A percentile compares a stretch with the other conserved stretches of the same genome.
Evolutionary conservation across 192 early-diverging fungal species (phyloP).

Genomic region (Gorgonomyces haynaldii): DNA sequence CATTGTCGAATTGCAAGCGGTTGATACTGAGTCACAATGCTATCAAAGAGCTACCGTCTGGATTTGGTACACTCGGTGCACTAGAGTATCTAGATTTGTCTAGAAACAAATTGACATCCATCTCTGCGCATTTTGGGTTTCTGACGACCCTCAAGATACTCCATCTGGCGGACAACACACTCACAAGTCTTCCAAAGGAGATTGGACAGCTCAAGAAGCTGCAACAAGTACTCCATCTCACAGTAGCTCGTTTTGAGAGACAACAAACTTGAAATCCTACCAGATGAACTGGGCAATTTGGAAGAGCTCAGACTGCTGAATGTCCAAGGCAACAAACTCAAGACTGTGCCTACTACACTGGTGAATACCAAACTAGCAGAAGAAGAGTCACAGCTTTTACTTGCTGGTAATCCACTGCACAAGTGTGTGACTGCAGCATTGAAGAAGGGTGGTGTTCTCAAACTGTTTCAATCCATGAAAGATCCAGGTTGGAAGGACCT

Average conservation of each 20-base stretch:
- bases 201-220: slow-evolving; percentile 26
- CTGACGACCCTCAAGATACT: slow-evolving; percentile 22
- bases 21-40: slow-evolving; percentile 17
- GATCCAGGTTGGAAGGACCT: slow-evolving; percentile 1
- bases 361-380: slow-evolving; percentile 8
- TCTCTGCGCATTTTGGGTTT: slow-evolving; percentile 30
- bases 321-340: slow-evolving; percentile 28
- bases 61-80: slow-evolving; percentile 23
- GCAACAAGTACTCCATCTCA: slow-evolving; percentile 10
- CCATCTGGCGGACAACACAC: slow-evolving; percentile 27
- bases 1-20: slow-evolving; percentile 1
- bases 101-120: slow-evolving; percentile 22
- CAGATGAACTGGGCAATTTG: slow-evolving; percentile 15
- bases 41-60: slow-evolving; percentile 23
- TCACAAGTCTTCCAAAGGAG: slow-evolving; percentile 22
- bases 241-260: slow-evolving; percentile 17
- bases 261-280: slow-evolving; percentile 20
- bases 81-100: slow-evolving; percentile 26
- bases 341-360: slow-evolving; percentile 10
- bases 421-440: slow-evolving; percentile 12
- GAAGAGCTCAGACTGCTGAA: slow-evolving; percentile 2
- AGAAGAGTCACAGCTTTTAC: background rate
- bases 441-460: slow-evolving; percentile 12
- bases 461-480: slow-evolving; percentile 15
- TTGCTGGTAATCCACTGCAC: slow-evolving; percentile 16